These are phyloP conservation scores for Phytopythium aichiense DNA, from an alignment of 352 stramenopile species.

Conservation along the genomic window DNA sequence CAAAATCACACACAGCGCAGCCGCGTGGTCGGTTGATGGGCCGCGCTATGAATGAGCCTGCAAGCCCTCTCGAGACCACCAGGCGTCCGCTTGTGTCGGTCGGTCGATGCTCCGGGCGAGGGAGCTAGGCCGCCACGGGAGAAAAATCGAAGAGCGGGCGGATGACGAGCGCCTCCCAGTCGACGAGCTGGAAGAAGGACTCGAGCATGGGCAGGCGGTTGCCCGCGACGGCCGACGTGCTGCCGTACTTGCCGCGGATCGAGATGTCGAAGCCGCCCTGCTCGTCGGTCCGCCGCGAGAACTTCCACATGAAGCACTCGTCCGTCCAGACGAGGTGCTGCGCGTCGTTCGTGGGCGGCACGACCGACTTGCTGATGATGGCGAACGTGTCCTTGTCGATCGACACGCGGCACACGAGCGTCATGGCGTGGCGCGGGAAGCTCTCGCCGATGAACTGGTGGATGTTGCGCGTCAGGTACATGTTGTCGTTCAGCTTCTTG, in stretches of 20 bases:
- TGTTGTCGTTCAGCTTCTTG: constrained; percentile 83
- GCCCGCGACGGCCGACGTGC: constrained; percentile 72
- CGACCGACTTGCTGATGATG: constrained; percentile 80
- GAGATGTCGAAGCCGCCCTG: constrained; percentile 70
- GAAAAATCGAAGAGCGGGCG: constrained; percentile 76
- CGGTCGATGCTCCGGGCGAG: not conserved
- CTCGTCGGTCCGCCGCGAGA: constrained; percentile 44
- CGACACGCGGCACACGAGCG: constrained; percentile 73
- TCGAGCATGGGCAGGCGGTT: constrained; percentile 84
- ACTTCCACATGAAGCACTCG: constrained; percentile 86
- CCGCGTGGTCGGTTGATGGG: not conserved
- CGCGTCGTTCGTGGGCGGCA: constrained; percentile 71
- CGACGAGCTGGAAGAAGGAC: constrained; percentile 81
- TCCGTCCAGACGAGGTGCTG: constrained; percentile 87
- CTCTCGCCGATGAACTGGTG: constrained; percentile 86
- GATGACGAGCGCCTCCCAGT: constrained; percentile 83
- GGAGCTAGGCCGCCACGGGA: constrained; percentile 11
- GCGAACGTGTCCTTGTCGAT: constrained; percentile 81
- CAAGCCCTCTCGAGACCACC: not conserved
- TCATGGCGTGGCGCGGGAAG: constrained; percentile 82
- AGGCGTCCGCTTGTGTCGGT: not conserved
- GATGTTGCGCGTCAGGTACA: constrained; percentile 84
- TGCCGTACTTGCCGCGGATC: constrained; percentile 77
- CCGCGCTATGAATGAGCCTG: not conserved
- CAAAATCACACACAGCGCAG: constrained; percentile 3